Base-by-base conservation (phyloP, 352 stramenopile genomes). In the Pythium dissimile region DNA sequence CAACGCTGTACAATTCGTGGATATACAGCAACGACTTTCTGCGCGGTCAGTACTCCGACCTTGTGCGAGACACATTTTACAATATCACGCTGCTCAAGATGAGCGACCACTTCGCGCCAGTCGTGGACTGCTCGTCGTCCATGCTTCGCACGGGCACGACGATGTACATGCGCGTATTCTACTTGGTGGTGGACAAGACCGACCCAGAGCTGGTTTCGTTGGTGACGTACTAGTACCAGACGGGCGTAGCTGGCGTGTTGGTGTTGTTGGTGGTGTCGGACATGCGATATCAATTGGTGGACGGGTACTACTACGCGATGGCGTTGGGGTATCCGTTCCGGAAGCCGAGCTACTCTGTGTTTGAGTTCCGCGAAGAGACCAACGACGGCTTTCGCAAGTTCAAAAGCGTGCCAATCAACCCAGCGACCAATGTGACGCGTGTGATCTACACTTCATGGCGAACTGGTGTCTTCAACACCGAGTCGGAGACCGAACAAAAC, bases 121-220 rank as follows among this genome's bases (percentile, higher is more conserved):
- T 85, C 0, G 62, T 81, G 5, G 72, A 83, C 46, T 85, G 75
- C 24, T 43, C 43, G 3, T 49, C 59, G 18, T 52, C 77, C 45
- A 4, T 62, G 5, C 2, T 65, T 5, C 41, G 21, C 1, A 34
- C 62, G n/a, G n/a, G 15, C 10, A 54, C 58, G 2, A 23, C 9
- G 28, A 54, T 54, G 46, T 54, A 53, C 26, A 39, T 32, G 10
- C 41, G 51, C 6, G 45, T 65, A 26, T 58, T 52, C 44, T 67
- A 59, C 26, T 38, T 71, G n/a, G 28, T 67, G 28, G 51, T 54
- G 5, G 20, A 31, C 16, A 56, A 64, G 15, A 31, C 50, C 12
- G 11, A 34, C 12, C 20, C 58, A 16, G 54, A 45, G 23, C 18
- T 55, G n/a, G 20, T 64, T 12, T 44, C 44, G 9, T 30, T 57